A percentile compares a stretch with the other conserved stretches of the same genome.
Conservation (phyloP, 2,329 filamentous ascomycete species). For the Coniochaeta sp. region DNA sequence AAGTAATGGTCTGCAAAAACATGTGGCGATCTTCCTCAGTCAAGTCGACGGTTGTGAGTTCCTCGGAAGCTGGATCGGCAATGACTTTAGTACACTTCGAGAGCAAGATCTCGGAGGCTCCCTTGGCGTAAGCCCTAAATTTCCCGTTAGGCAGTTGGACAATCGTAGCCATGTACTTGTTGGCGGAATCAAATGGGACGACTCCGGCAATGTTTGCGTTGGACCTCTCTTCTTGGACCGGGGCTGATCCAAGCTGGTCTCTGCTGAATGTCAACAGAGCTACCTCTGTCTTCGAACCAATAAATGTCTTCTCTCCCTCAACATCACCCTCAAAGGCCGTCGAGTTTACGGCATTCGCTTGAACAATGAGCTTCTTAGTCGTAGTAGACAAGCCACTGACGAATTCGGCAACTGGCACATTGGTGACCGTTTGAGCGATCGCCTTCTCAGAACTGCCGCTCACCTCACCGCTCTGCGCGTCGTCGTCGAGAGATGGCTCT, state of each 20-base stretch:
- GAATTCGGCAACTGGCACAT: constrained; percentile 17
- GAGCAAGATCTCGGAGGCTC: constrained; percentile 49
- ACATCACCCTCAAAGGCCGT: constrained; percentile 45
- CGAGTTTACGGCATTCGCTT: constrained; percentile 35
- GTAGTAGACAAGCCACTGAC: constrained; percentile 10
- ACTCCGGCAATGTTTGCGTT: constrained; percentile 39
- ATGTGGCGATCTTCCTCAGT: constrained; percentile 48
- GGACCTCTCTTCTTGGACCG: constrained; percentile 36
- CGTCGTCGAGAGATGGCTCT: constrained; percentile 17
- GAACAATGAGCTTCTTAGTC: constrained; percentile 16
- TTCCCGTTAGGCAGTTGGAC: constrained; percentile 35
- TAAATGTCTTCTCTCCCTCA: constrained; percentile 28
- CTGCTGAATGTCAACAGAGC: constrained; percentile 42
- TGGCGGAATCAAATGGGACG: constrained; percentile 45
- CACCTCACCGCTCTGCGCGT: constrained; percentile 1
- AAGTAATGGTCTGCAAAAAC: constrained; percentile 47
- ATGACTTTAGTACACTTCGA: constrained; percentile 33
- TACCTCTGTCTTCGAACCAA: constrained; percentile 50
- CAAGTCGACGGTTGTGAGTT: constrained; percentile 42
- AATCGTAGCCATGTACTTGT: constrained; percentile 51
- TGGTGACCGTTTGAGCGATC: constrained; percentile 17
- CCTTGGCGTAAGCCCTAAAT: constrained; percentile 48
- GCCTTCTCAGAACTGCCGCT: constrained; percentile 14
- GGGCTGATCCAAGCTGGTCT: constrained; percentile 39
- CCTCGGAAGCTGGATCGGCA: constrained; percentile 40